Base-by-base conservation (phyloP, 805 yeast species). In the Ogataea saltuana region DNA sequence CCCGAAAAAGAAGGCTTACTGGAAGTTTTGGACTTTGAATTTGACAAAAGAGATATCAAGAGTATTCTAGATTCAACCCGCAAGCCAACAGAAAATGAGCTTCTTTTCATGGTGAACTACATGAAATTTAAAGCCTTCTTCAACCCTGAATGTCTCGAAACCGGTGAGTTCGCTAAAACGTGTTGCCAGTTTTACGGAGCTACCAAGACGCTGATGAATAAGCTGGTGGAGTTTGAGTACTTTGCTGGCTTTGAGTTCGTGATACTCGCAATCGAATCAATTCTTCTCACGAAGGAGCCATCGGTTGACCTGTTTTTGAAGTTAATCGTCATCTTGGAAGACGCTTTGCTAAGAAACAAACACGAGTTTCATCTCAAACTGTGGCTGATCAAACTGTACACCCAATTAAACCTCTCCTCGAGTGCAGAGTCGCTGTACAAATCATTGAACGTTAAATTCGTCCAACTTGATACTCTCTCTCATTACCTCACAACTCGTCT, bases 401-500 rank as follows among this genome's bases (percentile, higher is more conserved):
- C 76, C 12, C 57, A 71, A 15, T 55, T 88, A 7, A 88, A 88
- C 37, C 68, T 80, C 8, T 69, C 70, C 23, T 59, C 74, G 1
- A 60, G 69, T 31, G 83, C 90, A 0, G 53, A 61, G 25, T 58
- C 61, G 6, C 76, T 80, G 34, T 88, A 75, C 59, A 61, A 72
- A 12, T 56, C 69, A 1, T 62, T 90, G 39, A 77, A 80, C 27
- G 76, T 88, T 52, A 87, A 85, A 56, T 81, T 83, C 65, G 63
- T 89, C 7, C 98, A 91, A 63, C 69, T 74, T 39, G 97, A 90
- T 55, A 76, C 87, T 0, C 60, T 85, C 35, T 75, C 82, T 10
- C 76, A 79, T 48, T 71, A 75, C 48, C 54, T 82, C 8, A 63
- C 71, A 8, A 68, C 80, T 0, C 70, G 87, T 37, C 51, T 71